phyloP scores from a whole-genome alignment of 495 filamentous ascomycete genomes.

The Neurospora sp. region DNA sequence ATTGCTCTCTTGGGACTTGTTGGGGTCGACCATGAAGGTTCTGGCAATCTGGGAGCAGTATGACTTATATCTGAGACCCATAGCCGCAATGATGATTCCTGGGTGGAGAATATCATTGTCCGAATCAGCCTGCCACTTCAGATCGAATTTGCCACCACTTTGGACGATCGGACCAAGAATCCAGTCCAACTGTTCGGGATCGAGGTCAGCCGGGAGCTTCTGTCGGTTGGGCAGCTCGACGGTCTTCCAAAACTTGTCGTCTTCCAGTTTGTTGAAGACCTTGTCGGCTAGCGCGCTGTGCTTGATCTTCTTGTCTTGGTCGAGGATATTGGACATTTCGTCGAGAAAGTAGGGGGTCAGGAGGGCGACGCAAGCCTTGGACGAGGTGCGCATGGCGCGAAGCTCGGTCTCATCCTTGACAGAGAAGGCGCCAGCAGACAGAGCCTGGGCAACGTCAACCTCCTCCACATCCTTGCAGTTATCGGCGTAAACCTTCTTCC shows the following conservation, averaged over 20 bases:
- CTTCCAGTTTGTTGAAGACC: conserved; percentile 83
- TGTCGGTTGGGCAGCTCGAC: conserved; percentile 55
- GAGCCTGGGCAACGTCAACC: conserved; percentile 70
- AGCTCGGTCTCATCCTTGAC: conserved; percentile 94
- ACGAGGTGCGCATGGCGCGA: conserved; percentile 86
- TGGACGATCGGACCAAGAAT: conserved; percentile 83
- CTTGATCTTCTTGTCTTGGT: conserved; percentile 92
- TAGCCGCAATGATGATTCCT: conserved; percentile 81
- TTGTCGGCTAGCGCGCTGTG: conserved; percentile 75
- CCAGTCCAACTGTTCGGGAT: conserved; percentile 89
- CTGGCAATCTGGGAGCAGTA: conserved; percentile 85
- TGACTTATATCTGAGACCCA: conserved; percentile 88
- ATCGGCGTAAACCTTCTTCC: conserved; percentile 70
- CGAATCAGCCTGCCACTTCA: conserved; percentile 62
- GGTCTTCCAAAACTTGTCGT: conserved; percentile 81
- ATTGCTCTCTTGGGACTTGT: conserved; percentile 83
- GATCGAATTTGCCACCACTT: conserved; percentile 89
- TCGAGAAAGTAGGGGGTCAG: conserved; percentile 94
- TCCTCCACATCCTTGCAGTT: conserved; percentile 78
- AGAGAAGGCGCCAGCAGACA: conserved; percentile 78
- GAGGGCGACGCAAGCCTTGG: conserved; percentile 80
- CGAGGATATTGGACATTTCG: conserved; percentile 90
- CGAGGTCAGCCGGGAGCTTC: conserved; percentile 78
- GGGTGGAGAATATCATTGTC: conserved; percentile 82
- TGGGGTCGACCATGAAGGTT: conserved; percentile 94